Evolutionary conservation across 1,284 basidiomycete genomes (phyloP), one percentile per base, ranked within the genome.

Genomic region (Baeospora myosura): DNA sequence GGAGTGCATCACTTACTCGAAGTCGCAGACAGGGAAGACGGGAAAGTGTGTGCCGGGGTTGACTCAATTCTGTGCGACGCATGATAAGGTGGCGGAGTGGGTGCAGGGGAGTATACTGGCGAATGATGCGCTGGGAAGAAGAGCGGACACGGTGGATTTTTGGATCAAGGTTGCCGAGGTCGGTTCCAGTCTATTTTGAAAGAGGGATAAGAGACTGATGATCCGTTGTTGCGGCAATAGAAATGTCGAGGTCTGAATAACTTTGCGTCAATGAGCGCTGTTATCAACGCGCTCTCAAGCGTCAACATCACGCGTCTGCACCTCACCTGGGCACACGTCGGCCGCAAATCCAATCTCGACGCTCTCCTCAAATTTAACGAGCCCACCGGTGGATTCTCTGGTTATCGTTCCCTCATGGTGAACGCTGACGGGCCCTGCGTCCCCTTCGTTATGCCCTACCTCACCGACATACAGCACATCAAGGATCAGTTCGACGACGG

Each of bases 91-190:
- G 21, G 71, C 69, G 17, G 59, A 65, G 14, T 86, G 81, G 81
- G 81, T 86, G 14, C 81, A 80, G 54, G 60, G 58, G 23, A 80
- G 72, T 51, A 69, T 84, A 25, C 56, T 87, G 25, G 68, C 59
- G 40, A 62, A 67, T 40, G 72, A 78, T 7, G 62, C 60, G 2
- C 56, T 78, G 40, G 64, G 64, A 10, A 74, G 68, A 52, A 65
- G 81, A 32, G 71, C 77, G 4, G 70, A 76, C 40, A 71, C 68
- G n/a, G 62, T 85, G 25, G 78, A 83, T 44, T 73, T 78, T 54
- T 87, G 82, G 83, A 78, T 87, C 49, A 81, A 76, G 52, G 76
- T 85, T 24, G 79, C 82, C 7, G 81, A 87, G 72, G 84, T 84
- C 47, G 49, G 74, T 56, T 10, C n/a, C 3, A 11, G 33, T 20